Evolutionary conservation across 768 basidiomycete species (phyloP).

Genomic region (Pleurotus giganteus): DNA sequence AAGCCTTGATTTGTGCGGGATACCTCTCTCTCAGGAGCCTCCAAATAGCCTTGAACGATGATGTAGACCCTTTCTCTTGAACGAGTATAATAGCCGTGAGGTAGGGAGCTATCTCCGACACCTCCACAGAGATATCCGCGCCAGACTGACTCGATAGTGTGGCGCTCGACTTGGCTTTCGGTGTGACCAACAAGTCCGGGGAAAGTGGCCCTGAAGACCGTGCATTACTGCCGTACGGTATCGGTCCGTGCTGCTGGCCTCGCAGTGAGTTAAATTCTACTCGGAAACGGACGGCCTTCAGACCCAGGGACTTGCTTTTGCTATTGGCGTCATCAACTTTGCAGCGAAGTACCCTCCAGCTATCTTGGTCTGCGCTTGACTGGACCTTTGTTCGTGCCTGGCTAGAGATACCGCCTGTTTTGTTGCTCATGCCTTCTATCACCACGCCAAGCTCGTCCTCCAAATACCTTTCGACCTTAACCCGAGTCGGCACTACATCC

Average conservation of each 20-base stretch:
- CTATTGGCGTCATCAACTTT: constrained; percentile 52
- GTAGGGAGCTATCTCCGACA: not conserved
- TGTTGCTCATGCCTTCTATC: constrained; percentile 35
- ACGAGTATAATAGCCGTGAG: constrained; percentile 62
- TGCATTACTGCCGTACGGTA: constrained; percentile 18
- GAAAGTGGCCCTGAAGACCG: constrained; percentile 20
- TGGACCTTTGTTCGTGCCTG: constrained; percentile 14
- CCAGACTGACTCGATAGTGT: constrained; percentile 3
- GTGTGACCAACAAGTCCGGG: constrained; percentile 17
- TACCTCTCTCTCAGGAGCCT: constrained; percentile 71
- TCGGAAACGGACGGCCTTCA: constrained; percentile 81
- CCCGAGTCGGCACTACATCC: constrained; percentile 58
- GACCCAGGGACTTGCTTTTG: constrained; percentile 36
- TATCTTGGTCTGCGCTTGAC: constrained; percentile 20
- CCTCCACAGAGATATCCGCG: not conserved
- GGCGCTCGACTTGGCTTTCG: not conserved
- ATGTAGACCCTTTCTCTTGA: constrained; percentile 89
- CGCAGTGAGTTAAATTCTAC: constrained; percentile 60
- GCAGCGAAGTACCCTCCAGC: constrained; percentile 30
- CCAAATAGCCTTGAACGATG: constrained; percentile 80
- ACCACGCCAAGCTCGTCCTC: constrained; percentile 58
- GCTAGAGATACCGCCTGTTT: constrained; percentile 16
- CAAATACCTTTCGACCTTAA: constrained; percentile 62
- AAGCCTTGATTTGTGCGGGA: constrained; percentile 24
- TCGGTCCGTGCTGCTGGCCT: not conserved